phyloP scores from a whole-genome alignment of 2,329 filamentous ascomycete species.

The Aspergillus aculeatus region DNA sequence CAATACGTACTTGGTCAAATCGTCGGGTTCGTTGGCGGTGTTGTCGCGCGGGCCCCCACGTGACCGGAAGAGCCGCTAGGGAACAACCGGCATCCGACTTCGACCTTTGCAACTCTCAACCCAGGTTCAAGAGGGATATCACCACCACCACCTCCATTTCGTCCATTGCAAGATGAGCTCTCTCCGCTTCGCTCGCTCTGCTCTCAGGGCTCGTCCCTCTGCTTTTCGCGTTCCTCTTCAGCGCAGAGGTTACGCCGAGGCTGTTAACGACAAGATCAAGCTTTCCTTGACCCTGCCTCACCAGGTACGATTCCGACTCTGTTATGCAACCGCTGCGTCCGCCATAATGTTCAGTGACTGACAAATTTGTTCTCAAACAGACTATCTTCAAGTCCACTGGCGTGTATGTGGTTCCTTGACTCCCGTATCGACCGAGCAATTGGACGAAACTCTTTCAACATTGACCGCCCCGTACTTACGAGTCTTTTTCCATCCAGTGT shows the following conservation, averaged over 20 bases:
- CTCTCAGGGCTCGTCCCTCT: conserved; percentile 78
- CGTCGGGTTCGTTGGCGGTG: neutral
- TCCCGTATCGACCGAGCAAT: conserved; percentile 5
- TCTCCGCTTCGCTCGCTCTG: conserved; percentile 85
- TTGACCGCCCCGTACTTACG: conserved; percentile 41
- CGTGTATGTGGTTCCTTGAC: conserved; percentile 56
- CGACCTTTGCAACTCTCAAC: conserved; percentile 40
- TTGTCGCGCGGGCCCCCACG: conserved; percentile 21
- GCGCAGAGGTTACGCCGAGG: conserved; percentile 89
- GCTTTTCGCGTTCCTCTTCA: conserved; percentile 73
- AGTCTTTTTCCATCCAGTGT: conserved; percentile 69
- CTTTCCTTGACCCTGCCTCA: conserved; percentile 96
- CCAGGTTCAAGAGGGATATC: conserved; percentile 36
- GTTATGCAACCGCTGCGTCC: conserved; percentile 12
- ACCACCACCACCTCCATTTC: conserved; percentile 31
- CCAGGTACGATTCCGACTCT: conserved; percentile 68
- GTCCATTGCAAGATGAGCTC: conserved; percentile 71
- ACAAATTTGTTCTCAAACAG: conserved; percentile 40
- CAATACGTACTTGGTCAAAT: neutral
- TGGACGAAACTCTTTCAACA: conserved; percentile 17
- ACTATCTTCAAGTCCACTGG: conserved; percentile 69
- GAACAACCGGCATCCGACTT: conserved; percentile 41
- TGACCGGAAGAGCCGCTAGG: conserved; percentile 34
- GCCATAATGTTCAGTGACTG: conserved; percentile 19
- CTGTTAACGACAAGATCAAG: conserved; percentile 92